A percentile compares a stretch with the other conserved stretches of the same genome.
phyloP scores from a whole-genome alignment of 495 filamentous ascomycete species.

The Hamigera avellanea region DNA sequence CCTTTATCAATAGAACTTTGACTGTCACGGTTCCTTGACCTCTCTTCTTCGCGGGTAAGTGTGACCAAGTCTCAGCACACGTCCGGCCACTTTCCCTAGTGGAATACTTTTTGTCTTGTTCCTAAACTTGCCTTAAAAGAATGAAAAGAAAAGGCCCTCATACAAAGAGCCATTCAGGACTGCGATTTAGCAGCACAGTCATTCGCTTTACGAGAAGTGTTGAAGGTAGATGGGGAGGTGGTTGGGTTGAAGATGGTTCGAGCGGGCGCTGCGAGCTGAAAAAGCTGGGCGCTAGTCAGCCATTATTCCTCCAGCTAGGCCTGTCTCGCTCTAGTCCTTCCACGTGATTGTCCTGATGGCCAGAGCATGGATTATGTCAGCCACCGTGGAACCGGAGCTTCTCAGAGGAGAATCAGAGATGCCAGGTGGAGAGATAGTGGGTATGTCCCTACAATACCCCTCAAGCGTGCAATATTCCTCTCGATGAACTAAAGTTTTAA shows the following conservation, averaged over 20 bases:
- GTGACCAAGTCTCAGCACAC: conserved; percentile 4
- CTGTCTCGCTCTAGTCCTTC: not conserved
- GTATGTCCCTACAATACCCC: not conserved
- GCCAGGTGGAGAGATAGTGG: conserved; percentile 14
- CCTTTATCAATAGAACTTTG: conserved; percentile 5
- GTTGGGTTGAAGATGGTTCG: conserved; percentile 8
- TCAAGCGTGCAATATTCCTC: too few species aligned
- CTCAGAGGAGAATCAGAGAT: conserved; percentile 4
- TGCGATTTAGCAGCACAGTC: conserved; percentile 27
- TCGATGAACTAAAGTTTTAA: too few species aligned
- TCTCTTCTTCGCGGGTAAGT: conserved; percentile 3
- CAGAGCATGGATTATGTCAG: conserved; percentile 8
- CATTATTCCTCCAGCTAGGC: too few species aligned
- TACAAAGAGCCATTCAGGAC: conserved; percentile 26
- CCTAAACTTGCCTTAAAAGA: conserved; percentile 22
- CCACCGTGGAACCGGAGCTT: conserved; percentile 8
- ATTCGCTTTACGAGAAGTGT: conserved; percentile 34
- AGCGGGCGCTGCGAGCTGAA: conserved; percentile 1
- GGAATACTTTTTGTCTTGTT: not conserved
- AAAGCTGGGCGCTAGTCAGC: conserved; percentile 6
- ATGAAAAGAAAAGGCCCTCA: conserved; percentile 22
- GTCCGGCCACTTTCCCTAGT: conserved; percentile 5
- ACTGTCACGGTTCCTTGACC: conserved; percentile 10
- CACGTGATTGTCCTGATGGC: not conserved
- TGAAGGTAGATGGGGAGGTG: conserved; percentile 13